Conservation (phyloP, 345 rosid genomes). For the Pelargonium nanum region DNA sequence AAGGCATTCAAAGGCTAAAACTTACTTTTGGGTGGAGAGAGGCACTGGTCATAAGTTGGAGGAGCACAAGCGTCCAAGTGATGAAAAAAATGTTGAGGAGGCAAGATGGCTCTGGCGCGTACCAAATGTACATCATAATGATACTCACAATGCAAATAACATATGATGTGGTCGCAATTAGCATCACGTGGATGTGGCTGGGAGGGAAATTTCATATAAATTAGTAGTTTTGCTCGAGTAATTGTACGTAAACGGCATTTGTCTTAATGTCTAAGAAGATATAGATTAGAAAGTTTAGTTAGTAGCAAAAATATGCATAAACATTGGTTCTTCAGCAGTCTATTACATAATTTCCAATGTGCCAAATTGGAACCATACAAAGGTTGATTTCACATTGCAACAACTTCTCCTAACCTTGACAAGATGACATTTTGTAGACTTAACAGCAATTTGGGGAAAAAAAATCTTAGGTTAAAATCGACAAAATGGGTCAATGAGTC, state of each 20-base stretch:
- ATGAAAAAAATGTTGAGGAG: constrained; percentile 88
- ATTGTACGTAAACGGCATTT: too few species aligned
- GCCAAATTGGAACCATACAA: background rate
- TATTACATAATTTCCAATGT: too few species aligned
- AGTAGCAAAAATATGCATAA: too few species aligned
- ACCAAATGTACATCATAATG: constrained; percentile 93
- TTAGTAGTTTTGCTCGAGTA: too few species aligned
- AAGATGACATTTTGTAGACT: too few species aligned
- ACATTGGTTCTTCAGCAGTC: too few species aligned
- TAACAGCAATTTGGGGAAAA: too few species aligned
- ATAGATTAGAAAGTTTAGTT: too few species aligned
- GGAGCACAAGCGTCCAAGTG: constrained; percentile 83
- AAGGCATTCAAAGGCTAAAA: background rate
- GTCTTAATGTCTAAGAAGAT: too few species aligned
- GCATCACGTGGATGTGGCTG: constrained; percentile 73
- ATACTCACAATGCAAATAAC: constrained; percentile 66
- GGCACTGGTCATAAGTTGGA: constrained; percentile 87
- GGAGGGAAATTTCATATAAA: constrained; percentile 12
- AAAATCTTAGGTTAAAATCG: too few species aligned
- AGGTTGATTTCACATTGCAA: background rate
- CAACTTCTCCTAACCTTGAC: too few species aligned
- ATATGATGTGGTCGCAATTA: constrained; percentile 58
- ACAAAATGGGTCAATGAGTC: too few species aligned
- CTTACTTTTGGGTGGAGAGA: constrained; percentile 81
- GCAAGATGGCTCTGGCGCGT: constrained; percentile 72